Conservation (phyloP, 192 early-diverging fungal species). For the Coemansia asiatica region DNA sequence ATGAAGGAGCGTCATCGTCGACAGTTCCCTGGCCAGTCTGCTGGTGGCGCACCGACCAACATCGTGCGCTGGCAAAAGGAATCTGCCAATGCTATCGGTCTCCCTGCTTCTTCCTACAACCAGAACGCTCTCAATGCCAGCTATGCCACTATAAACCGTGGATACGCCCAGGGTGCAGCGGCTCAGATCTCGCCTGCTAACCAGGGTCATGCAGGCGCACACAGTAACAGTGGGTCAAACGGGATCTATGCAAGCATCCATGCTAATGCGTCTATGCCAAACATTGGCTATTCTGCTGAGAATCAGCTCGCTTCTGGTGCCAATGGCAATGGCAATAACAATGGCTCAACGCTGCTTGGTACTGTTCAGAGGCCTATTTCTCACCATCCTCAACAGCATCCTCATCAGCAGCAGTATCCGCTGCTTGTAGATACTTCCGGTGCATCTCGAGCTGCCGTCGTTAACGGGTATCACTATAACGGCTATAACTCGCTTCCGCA, state of each 20-base stretch:
- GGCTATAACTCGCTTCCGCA: constrained; percentile 9
- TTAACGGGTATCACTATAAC: constrained; percentile 4
- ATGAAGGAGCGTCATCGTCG: constrained; percentile 56
- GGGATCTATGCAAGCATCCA: constrained; percentile 11
- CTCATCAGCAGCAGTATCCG: constrained; percentile 15
- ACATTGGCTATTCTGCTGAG: constrained; percentile 23
- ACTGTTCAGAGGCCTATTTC: background rate
- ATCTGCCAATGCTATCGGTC: constrained; percentile 13
- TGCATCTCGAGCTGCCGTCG: constrained; percentile 7
- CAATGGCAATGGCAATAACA: too few species aligned
- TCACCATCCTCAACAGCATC: constrained; percentile 1
- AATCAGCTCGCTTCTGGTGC: constrained; percentile 8
- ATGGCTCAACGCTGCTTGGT: background rate
- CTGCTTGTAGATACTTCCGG: constrained; percentile 18
- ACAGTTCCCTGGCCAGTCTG: constrained; percentile 28
- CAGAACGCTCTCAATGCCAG: constrained; percentile 26
- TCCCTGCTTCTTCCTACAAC: background rate
- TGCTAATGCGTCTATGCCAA: constrained; percentile 44
- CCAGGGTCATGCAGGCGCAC: constrained; percentile 7
- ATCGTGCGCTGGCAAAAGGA: constrained; percentile 49
- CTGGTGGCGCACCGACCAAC: constrained; percentile 15
- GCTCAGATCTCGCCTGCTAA: background rate
- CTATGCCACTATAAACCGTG: constrained; percentile 27
- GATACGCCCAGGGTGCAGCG: constrained; percentile 11
- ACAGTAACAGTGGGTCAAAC: background rate